Conservation (phyloP, 1,139 yeast species). For the Suhomyces guaymorum region DNA sequence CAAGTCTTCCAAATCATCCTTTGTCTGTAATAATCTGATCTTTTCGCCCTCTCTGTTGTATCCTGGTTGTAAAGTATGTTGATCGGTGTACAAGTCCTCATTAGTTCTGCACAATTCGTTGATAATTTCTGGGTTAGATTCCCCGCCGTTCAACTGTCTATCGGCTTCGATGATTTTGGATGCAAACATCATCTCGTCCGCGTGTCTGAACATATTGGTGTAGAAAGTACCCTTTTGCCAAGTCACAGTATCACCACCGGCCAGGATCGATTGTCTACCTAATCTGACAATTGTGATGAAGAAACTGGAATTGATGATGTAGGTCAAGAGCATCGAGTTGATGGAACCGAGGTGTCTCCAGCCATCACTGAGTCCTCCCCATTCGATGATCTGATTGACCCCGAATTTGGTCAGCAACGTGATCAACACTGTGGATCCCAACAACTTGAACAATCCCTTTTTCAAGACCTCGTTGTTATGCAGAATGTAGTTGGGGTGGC, state of each 20-base stretch:
- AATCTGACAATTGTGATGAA: slow-evolving; percentile 60
- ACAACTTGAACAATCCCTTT: slow-evolving; percentile 31
- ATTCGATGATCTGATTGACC: slow-evolving; percentile 36
- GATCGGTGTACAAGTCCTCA: slow-evolving; percentile 26
- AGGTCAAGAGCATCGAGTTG: slow-evolving; percentile 64
- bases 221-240: slow-evolving; percentile 71
- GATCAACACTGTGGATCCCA: slow-evolving; percentile 35
- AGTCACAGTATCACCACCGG: slow-evolving; percentile 58
- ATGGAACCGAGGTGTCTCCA: slow-evolving; percentile 53
- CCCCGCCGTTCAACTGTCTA: slow-evolving; percentile 47
- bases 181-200: slow-evolving; percentile 70
- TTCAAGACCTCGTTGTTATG: slow-evolving; percentile 32
- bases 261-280: slow-evolving; percentile 46
- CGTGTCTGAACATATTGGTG: slow-evolving; percentile 63
- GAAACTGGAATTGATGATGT: slow-evolving; percentile 61
- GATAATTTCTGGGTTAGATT: slow-evolving; percentile 34
- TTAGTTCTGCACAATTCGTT: slow-evolving; percentile 42
- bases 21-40: slow-evolving; percentile 41
- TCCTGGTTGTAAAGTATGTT: slow-evolving; percentile 36
- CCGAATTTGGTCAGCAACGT: slow-evolving; percentile 44
- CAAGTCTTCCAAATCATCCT: slow-evolving; percentile 52
- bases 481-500: slow-evolving; percentile 50
- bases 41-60: slow-evolving; percentile 41
- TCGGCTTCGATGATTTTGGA: slow-evolving; percentile 68
- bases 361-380: slow-evolving; percentile 32